Evolutionary conservation across 257 asterid genomes (phyloP).

Genomic region (Solanum rostratum): DNA sequence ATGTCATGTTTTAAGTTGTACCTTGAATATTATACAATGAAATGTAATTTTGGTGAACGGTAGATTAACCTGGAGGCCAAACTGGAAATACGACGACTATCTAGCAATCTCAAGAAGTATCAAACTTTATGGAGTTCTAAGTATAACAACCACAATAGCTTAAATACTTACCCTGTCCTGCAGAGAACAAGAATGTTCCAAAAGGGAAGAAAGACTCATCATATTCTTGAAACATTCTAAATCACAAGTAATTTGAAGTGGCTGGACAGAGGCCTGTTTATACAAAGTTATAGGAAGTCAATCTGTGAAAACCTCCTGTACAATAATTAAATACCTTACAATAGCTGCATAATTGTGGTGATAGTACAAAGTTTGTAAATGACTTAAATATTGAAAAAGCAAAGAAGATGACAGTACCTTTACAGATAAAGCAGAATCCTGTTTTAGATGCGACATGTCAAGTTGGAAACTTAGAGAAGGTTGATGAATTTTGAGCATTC

Average conservation of each 20-base stretch:
- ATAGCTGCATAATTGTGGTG: not conserved
- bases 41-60: not conserved
- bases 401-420: conserved; percentile 39
- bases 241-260: conserved; percentile 55
- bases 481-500: conserved; percentile 26
- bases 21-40: not conserved
- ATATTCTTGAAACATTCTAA: conserved; percentile 45
- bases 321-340: not conserved
- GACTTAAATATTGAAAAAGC: not conserved
- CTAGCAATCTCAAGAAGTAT: not conserved
- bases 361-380: not conserved
- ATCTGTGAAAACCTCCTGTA: not conserved
- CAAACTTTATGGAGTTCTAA: not conserved
- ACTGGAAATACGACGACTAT: not conserved
- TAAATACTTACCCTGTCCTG: conserved; percentile 53
- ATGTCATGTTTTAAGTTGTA: not conserved
- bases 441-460: conserved; percentile 44
- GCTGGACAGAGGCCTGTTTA: conserved; percentile 49
- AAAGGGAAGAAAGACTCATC: conserved; percentile 33
- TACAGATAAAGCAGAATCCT: conserved; percentile 39
- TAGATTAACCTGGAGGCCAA: not conserved
- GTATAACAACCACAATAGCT: conserved; percentile 3
- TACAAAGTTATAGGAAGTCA: not conserved
- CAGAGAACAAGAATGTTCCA: conserved; percentile 42
- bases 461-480: conserved; percentile 55